phyloP scores from a whole-genome alignment of 2,329 filamentous ascomycete genomes.

The Diaporthe ampelina region DNA sequence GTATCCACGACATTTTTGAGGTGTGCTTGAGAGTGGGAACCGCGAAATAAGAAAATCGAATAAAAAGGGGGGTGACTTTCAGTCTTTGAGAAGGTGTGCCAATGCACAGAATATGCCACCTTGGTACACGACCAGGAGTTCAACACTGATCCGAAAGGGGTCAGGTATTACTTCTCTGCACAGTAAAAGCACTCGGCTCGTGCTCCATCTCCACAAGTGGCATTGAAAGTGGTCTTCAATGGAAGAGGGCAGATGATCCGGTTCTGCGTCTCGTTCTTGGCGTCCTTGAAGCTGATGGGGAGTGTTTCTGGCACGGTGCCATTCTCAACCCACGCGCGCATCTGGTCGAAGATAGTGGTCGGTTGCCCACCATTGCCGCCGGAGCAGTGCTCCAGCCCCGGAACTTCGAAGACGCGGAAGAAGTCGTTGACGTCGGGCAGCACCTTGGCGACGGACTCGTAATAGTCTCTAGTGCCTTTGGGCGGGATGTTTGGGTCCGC shows the following conservation, averaged over 20 bases:
- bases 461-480: constrained; percentile 1
- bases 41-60: too few species aligned
- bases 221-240: neutral
- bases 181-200: constrained; percentile 5
- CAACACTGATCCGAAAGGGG: neutral
- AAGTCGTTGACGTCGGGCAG: constrained; percentile 44
- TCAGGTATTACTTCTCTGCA: neutral
- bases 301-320: neutral
- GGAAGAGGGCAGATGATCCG: neutral
- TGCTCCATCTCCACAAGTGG: neutral
- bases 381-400: constrained; percentile 51
- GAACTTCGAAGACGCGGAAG: constrained; percentile 49
- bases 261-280: neutral
- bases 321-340: constrained; percentile 17
- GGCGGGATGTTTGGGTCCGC: neutral
- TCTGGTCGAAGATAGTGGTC: constrained; percentile 16
- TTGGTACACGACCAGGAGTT: too few species aligned
- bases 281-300: neutral
- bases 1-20: too few species aligned
- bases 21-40: neutral
- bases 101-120: neutral
- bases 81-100: too few species aligned
- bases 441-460: neutral
- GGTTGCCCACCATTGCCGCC: constrained; percentile 47
- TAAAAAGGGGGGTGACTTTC: too few species aligned